Base-by-base conservation (phyloP, 148 eudicot species). In the Vaccinium myrtillus region DNA sequence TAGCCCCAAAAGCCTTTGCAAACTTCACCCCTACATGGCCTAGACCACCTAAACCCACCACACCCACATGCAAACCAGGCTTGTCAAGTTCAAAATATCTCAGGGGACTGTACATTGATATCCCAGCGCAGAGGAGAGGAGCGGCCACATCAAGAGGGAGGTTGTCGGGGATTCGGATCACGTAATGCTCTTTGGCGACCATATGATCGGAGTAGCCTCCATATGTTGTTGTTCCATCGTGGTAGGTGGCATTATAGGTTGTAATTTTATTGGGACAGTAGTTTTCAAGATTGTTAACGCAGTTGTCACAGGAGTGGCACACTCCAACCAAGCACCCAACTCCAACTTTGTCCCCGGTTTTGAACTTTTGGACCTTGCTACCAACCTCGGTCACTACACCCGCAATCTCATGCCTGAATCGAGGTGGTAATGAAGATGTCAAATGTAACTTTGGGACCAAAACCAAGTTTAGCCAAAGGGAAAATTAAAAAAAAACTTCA, bases 321-420 rank as follows among this genome's bases (percentile, higher is more conserved):
- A 87, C 85, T 86, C 90, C 90, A 25, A 79, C 87, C 82, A 86
- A 63, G 81, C 86, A 81, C 13, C 87, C 88, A 0, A 88, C 87
- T 4, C 88, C 90, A 27, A 88, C 88, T 48, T 56, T 81, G 67
- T 86, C 88, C 18, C 90, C 90, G 1, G 82, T 85, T 78, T 84
- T 81, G 54, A 86, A 80, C 73, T 88, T 84, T 32, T 55, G 83
- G 49, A 88, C 88, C 61, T 83, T 83, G 82, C 56, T 56, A 6
- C 90, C 88, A 36, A 88, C 83, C 55, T 86, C 86, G 2, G 86
- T 86, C 39, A 88, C 90, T 15, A 88, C 81, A 19, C 90, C 90
- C 4, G 69, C 88, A 55, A 88, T 84, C 85, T 88, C 90, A 53
- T 88, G 90, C 75, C 88, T 88, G 80, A 54, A 78, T 78, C 15